phyloP scores from a whole-genome alignment of 441 rosid species.

The Pelargonium cotyledonis region DNA sequence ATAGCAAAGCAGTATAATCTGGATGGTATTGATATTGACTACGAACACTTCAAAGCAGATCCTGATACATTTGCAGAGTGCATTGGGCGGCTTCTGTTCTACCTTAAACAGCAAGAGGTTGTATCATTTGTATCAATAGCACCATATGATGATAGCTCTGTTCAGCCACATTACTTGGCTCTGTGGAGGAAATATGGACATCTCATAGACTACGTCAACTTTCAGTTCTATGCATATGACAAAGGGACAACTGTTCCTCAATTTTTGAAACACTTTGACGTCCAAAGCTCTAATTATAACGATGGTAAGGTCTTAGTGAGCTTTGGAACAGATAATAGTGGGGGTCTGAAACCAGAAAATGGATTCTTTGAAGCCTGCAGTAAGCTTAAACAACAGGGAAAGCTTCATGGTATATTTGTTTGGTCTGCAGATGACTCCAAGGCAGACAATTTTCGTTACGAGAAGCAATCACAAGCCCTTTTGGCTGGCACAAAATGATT shows the following conservation, averaged over 20 bases:
- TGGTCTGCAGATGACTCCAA: constrained; percentile 53
- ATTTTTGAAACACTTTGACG: constrained; percentile 28
- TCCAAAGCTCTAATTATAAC: constrained; percentile 33
- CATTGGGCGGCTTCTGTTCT: constrained; percentile 34
- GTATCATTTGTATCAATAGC: constrained; percentile 44
- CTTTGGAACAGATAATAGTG: constrained; percentile 42
- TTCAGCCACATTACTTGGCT: constrained; percentile 39
- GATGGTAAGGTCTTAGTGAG: constrained; percentile 39
- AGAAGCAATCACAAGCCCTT: constrained; percentile 32
- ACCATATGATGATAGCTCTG: constrained; percentile 29
- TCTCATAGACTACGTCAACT: constrained; percentile 49
- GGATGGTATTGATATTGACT: constrained; percentile 50
- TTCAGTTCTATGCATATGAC: constrained; percentile 47
- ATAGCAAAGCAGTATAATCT: constrained; percentile 29
- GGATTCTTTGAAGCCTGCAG: constrained; percentile 41
- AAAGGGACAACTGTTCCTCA: constrained; percentile 33
- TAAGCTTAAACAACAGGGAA: constrained; percentile 23
- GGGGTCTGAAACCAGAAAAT: constrained; percentile 36
- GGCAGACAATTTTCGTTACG: constrained; percentile 29
- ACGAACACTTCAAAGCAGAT: constrained; percentile 42
- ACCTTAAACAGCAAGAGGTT: constrained; percentile 29
- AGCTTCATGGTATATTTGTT: constrained; percentile 46
- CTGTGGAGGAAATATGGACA: constrained; percentile 45
- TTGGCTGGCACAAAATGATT: constrained; percentile 23
- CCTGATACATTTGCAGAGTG: constrained; percentile 46